phyloP scores from a whole-genome alignment of 768 basidiomycete genomes.

The Royoungia palumana region DNA sequence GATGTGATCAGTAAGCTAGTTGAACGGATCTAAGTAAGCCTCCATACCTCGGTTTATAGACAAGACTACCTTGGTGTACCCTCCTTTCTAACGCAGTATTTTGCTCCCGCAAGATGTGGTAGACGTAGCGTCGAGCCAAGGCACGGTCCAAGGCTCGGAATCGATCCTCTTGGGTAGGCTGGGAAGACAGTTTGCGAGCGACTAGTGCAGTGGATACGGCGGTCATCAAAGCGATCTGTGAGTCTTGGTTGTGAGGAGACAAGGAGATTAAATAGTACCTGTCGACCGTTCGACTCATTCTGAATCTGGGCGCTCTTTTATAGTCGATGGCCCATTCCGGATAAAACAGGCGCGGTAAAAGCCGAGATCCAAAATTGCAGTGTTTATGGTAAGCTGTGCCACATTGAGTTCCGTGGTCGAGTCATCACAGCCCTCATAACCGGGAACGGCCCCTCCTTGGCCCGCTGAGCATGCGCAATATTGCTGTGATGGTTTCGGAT shows the following conservation, averaged over 20 bases:
- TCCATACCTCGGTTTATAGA: conserved; percentile 32
- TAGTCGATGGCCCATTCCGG: too few relatives aligned
- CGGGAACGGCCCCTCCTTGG: too few relatives aligned
- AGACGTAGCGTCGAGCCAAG: conserved; percentile 31
- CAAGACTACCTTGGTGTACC: conserved; percentile 25
- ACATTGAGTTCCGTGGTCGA: too few relatives aligned
- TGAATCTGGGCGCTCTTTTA: not conserved
- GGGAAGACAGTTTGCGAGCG: conserved; percentile 28
- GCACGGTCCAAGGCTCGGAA: conserved; percentile 31
- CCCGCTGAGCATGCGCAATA: too few relatives aligned
- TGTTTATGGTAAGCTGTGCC: too few relatives aligned
- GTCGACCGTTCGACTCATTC: not conserved
- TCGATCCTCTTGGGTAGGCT: conserved; percentile 21
- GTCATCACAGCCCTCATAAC: not conserved
- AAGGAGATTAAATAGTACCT: not conserved
- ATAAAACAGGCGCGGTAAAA: too few relatives aligned
- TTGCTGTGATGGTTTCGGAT: too few relatives aligned
- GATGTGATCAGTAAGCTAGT: conserved; percentile 16
- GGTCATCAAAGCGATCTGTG: conserved; percentile 21
- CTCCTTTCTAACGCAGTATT: conserved; percentile 17
- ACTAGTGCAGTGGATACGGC: conserved; percentile 12
- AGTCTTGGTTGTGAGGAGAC: not conserved
- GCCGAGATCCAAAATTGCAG: too few relatives aligned
- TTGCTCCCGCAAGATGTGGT: conserved; percentile 21
- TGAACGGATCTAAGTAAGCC: conserved; percentile 1